Conservation (phyloP, 2,329 filamentous ascomycete genomes). For the Rugonectria rugulosa region DNA sequence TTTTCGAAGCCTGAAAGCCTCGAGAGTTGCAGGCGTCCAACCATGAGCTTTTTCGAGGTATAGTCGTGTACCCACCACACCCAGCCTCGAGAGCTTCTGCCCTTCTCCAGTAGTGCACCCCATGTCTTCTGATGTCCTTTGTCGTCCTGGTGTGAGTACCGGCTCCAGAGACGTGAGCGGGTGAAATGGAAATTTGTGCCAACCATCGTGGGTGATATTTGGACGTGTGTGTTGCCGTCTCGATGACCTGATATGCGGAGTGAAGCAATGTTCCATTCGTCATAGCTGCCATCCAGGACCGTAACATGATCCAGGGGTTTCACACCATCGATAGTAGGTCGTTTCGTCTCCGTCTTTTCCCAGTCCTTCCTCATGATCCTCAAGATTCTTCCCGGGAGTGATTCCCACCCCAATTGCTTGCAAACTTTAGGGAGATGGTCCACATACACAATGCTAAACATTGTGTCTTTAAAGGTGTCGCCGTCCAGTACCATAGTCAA, state of each 20-base stretch:
- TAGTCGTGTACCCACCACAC: conserved; percentile 49
- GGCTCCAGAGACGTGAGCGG: conserved; percentile 40
- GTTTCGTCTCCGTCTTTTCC: conserved; percentile 27
- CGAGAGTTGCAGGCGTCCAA: conserved; percentile 25
- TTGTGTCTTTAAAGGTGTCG: conserved; percentile 29
- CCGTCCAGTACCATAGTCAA: conserved; percentile 45
- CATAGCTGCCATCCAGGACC: conserved; percentile 30
- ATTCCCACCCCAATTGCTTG: conserved; percentile 44
- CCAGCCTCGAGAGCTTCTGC: conserved; percentile 35
- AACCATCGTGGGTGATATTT: conserved; percentile 41
- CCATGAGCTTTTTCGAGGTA: conserved; percentile 26
- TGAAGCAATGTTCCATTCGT: conserved; percentile 36
- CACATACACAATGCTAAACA: conserved; percentile 47
- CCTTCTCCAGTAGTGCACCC: conserved; percentile 23
- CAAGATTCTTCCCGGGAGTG: too few relatives aligned
- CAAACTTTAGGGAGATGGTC: conserved; percentile 44
- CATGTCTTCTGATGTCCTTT: neutral
- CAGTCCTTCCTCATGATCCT: conserved; percentile 44
- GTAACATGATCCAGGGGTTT: conserved; percentile 35
- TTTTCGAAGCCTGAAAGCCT: conserved; percentile 33
- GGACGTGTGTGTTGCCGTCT: conserved; percentile 42
- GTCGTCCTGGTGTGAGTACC: conserved; percentile 27
- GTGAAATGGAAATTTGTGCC: conserved; percentile 45
- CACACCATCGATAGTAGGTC: conserved; percentile 27
- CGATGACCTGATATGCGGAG: conserved; percentile 30